phyloP scores from a whole-genome alignment of 148 eudicot genomes.

The Diospyros kaki region DNA sequence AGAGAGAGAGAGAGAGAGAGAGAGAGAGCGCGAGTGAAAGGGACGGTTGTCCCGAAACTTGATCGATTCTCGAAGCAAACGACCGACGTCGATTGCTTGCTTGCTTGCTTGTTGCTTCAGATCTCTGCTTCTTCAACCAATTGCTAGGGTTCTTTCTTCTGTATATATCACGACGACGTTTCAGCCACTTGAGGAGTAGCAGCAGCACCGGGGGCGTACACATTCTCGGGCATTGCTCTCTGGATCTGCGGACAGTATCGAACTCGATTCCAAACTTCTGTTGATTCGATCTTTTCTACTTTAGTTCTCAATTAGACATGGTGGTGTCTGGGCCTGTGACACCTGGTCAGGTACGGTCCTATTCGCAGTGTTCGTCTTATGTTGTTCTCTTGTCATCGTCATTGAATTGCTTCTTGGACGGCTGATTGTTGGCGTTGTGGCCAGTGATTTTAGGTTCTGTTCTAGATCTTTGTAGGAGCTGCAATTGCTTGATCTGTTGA shows the following conservation, averaged over 20 bases:
- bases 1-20: background rate
- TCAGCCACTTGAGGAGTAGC: background rate
- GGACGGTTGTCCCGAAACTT: conserved; percentile 28
- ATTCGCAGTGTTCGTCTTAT: background rate
- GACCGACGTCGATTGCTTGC: conserved; percentile 11
- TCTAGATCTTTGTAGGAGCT: background rate
- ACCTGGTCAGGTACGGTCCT: conserved; percentile 48
- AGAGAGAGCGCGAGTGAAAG: conserved; percentile 7
- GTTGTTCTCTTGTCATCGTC: background rate
- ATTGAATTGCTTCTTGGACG: background rate
- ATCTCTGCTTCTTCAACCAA: conserved; percentile 19
- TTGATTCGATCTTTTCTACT: background rate
- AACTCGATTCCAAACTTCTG: background rate
- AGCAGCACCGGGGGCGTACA: background rate
- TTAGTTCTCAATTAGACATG: conserved; percentile 23
- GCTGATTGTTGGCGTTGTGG: background rate
- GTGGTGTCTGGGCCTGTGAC: conserved; percentile 45
- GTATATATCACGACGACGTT: conserved; percentile 24
- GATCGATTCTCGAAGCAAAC: conserved; percentile 41
- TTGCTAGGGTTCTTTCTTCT: conserved; percentile 12
- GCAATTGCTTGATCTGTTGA: background rate
- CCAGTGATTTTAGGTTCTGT: background rate
- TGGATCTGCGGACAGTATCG: background rate
- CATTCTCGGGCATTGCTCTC: background rate
- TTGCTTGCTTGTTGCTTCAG: conserved; percentile 21